phyloP scores from a whole-genome alignment of 768 basidiomycete species.

The Clitopilus hobsonii region DNA sequence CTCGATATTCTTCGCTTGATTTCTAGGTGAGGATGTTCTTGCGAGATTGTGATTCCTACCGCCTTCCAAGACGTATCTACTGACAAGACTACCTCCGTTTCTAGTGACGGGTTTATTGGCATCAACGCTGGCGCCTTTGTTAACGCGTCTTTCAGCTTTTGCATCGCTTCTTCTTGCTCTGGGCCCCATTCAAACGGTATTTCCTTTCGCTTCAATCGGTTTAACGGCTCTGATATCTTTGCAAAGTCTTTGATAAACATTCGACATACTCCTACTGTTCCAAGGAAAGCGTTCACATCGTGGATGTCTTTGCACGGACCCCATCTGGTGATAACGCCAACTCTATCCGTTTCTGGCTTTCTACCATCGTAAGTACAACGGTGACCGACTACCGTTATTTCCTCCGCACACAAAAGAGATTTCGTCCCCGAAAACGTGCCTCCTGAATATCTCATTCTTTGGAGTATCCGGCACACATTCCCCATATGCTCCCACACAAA shows the following conservation, averaged over 20 bases:
- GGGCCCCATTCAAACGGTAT: constrained; percentile 24
- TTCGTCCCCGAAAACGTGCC: constrained; percentile 28
- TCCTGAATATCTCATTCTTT: constrained; percentile 22
- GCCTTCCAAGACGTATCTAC: constrained; percentile 22
- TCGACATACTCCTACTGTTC: constrained; percentile 18
- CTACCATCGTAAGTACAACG: constrained; percentile 26
- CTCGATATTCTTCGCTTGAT: constrained; percentile 16
- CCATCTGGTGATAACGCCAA: constrained; percentile 19
- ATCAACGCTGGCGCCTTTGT: constrained; percentile 17
- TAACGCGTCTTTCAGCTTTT: constrained; percentile 19
- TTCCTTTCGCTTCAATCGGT: constrained; percentile 14
- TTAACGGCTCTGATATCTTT: constrained; percentile 11
- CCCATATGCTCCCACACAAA: constrained; percentile 37
- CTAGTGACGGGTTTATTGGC: constrained; percentile 1
- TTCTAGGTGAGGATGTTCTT: constrained; percentile 16
- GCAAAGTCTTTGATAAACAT: constrained; percentile 23
- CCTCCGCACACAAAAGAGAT: constrained; percentile 14
- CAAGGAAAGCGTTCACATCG: constrained; percentile 25
- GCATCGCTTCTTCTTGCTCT: constrained; percentile 12
- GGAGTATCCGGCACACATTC: constrained; percentile 27
- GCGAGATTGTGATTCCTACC: constrained; percentile 32
- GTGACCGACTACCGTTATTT: constrained; percentile 25
- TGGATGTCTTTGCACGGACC: constrained; percentile 11
- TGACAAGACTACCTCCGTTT: background rate
- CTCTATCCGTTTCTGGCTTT: constrained; percentile 14